phyloP scores from a whole-genome alignment of 352 stramenopile species.

The Pythium insidiosum region DNA sequence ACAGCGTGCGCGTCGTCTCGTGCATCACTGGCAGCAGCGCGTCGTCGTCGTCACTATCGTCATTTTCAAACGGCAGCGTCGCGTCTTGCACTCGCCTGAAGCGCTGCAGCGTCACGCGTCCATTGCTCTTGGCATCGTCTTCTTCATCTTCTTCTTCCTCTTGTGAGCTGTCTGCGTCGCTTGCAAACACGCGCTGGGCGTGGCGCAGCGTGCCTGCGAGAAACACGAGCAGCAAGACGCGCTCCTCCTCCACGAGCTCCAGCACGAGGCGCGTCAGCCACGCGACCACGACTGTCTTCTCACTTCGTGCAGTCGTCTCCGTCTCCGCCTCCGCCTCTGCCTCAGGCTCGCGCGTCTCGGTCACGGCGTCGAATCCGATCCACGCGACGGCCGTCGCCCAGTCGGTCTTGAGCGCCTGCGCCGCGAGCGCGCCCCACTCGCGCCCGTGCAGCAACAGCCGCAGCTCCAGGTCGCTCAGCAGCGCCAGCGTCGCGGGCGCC shows the following conservation, averaged over 20 bases:
- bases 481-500: conserved; percentile 31
- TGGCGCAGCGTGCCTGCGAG: conserved; percentile 36
- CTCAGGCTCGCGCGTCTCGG: too few species aligned
- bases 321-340: conserved; percentile 8
- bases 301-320: neutral
- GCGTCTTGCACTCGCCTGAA: too few species aligned
- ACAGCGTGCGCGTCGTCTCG: conserved; percentile 22
- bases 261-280: conserved; percentile 43
- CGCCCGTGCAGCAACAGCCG: conserved; percentile 40
- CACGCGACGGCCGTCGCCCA: conserved; percentile 7
- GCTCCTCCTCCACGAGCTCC: conserved; percentile 54
- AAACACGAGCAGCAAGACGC: conserved; percentile 44
- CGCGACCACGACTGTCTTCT: neutral
- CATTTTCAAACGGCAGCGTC: too few species aligned
- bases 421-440: too few species aligned
- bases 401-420: too few species aligned
- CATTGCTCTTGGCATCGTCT: neutral
- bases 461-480: conserved; percentile 44
- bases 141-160: too few species aligned
- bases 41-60: conserved; percentile 1
- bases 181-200: conserved; percentile 27
- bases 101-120: neutral
- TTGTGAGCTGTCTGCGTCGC: too few species aligned
- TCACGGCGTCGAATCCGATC: too few species aligned
- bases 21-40: conserved; percentile 20